Conservation (phyloP, 345 rosid genomes). For the Syzygium aromaticum region DNA sequence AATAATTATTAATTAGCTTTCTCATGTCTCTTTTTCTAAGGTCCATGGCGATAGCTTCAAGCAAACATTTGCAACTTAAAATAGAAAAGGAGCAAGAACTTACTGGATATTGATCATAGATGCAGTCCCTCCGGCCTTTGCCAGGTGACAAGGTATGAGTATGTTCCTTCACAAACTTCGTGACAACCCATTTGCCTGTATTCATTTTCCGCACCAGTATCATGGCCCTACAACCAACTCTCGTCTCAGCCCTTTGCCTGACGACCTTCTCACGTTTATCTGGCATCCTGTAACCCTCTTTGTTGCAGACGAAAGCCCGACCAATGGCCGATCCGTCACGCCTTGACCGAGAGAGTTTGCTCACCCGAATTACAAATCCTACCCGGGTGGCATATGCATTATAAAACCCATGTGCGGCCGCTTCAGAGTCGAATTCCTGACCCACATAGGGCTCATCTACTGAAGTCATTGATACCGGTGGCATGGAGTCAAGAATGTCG, state of each 20-base stretch:
- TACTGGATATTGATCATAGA: slow-evolving; percentile 96
- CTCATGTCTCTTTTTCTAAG: neutral
- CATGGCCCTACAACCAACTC: slow-evolving; percentile 99
- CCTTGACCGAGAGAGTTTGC: slow-evolving; percentile 94
- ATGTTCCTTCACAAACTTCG: slow-evolving; percentile 89
- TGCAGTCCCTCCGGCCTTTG: slow-evolving; percentile 81
- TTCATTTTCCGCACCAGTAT: slow-evolving; percentile 87
- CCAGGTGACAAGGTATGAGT: slow-evolving; percentile 84
- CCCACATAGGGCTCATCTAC: slow-evolving; percentile 75
- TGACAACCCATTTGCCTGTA: slow-evolving; percentile 89
- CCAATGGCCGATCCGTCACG: slow-evolving; percentile 96
- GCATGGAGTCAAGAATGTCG: slow-evolving; percentile 20
- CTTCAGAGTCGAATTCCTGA: slow-evolving; percentile 89
- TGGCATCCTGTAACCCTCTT: slow-evolving; percentile 89
- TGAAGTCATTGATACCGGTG: slow-evolving; percentile 17
- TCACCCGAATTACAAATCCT: slow-evolving; percentile 93
- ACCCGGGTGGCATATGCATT: slow-evolving; percentile 76
- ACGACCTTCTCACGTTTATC: slow-evolving; percentile 91
- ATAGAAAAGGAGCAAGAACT: slow-evolving; percentile 20
- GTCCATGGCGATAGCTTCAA: neutral
- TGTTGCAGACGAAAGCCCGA: slow-evolving; percentile 93
- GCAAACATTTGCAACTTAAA: neutral
- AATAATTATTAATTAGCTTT: neutral
- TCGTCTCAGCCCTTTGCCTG: slow-evolving; percentile 92
- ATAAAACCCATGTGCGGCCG: slow-evolving; percentile 89